phyloP scores from a whole-genome alignment of 768 basidiomycete genomes.

The Myochromella boudieri region DNA sequence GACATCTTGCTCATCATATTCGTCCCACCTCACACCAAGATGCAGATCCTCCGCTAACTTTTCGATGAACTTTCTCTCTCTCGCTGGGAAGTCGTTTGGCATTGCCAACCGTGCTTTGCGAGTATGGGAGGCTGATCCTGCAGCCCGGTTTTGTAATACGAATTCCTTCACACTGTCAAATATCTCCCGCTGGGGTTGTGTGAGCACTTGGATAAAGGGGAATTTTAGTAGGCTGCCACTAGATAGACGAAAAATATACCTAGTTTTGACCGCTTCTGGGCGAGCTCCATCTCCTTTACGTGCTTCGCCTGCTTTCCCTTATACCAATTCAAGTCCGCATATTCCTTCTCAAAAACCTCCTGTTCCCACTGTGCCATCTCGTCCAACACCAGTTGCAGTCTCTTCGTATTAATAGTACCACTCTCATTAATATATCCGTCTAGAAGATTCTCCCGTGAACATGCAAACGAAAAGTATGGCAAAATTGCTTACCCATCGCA shows the following conservation, averaged over 20 bases:
- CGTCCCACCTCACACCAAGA: conserved; percentile 87
- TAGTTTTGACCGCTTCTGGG: conserved; percentile 56
- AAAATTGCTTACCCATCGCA: conserved; percentile 49
- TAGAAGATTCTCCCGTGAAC: conserved; percentile 22
- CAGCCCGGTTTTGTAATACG: conserved; percentile 47
- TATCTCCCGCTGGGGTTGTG: conserved; percentile 69
- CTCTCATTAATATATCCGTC: conserved; percentile 93
- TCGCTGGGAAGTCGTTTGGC: conserved; percentile 76
- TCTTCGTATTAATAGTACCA: conserved; percentile 75
- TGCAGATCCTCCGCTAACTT: conserved; percentile 77
- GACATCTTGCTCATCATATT: conserved; percentile 81
- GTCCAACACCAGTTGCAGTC: conserved; percentile 85
- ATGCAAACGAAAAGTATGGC: background rate
- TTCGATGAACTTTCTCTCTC: conserved; percentile 78
- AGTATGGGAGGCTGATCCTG: conserved; percentile 29
- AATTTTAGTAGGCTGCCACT: background rate
- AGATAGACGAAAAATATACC: conserved; percentile 41
- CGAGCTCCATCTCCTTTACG: conserved; percentile 62
- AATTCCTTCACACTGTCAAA: conserved; percentile 80
- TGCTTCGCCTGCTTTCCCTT: conserved; percentile 89
- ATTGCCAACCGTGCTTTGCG: conserved; percentile 54
- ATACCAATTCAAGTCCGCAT: conserved; percentile 87
- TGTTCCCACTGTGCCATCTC: conserved; percentile 88
- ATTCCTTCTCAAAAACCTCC: conserved; percentile 91
- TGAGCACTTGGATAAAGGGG: conserved; percentile 53